Conservation (phyloP, 805 yeast species). For the Scheffersomyces lignosus region DNA sequence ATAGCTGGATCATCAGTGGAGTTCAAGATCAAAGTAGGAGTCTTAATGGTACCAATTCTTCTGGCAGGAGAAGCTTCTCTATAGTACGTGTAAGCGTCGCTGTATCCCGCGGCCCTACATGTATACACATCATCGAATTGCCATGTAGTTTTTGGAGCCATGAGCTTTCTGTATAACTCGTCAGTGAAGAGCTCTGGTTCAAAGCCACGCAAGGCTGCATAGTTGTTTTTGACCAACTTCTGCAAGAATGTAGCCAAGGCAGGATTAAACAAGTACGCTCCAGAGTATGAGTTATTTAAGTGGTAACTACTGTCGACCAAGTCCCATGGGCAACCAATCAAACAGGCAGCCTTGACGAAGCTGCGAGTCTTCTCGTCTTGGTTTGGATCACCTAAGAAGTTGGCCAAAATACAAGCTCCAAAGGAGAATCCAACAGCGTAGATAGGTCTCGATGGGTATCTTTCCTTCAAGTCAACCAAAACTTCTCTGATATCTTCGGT, state of each 20-base stretch:
- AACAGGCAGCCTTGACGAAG: constrained; percentile 48
- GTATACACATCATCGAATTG: constrained; percentile 71
- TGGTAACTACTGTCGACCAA: constrained; percentile 48
- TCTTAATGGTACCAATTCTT: constrained; percentile 50
- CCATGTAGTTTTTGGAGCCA: constrained; percentile 32
- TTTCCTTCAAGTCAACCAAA: constrained; percentile 47
- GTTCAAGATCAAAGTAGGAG: constrained; percentile 65
- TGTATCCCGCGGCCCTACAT: constrained; percentile 64
- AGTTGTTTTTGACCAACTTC: constrained; percentile 33
- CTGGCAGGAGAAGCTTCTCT: constrained; percentile 57
- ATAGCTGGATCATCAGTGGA: constrained; percentile 77
- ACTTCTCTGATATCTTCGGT: constrained; percentile 65
- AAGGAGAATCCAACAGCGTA: constrained; percentile 78
- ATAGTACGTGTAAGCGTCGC: constrained; percentile 65
- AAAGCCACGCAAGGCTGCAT: constrained; percentile 29
- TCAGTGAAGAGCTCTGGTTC: constrained; percentile 27
- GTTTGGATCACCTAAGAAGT: constrained; percentile 59
- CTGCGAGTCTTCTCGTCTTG: constrained; percentile 29
- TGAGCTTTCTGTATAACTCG: constrained; percentile 16
- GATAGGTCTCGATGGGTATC: constrained; percentile 61
- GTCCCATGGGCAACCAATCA: constrained; percentile 76
- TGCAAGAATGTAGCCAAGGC: constrained; percentile 31
- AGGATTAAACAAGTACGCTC: constrained; percentile 34
- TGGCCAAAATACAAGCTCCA: constrained; percentile 71
- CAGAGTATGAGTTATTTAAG: constrained; percentile 40